Conservation (phyloP, 805 yeast genomes). For the Tetrapisispora fleetii region DNA sequence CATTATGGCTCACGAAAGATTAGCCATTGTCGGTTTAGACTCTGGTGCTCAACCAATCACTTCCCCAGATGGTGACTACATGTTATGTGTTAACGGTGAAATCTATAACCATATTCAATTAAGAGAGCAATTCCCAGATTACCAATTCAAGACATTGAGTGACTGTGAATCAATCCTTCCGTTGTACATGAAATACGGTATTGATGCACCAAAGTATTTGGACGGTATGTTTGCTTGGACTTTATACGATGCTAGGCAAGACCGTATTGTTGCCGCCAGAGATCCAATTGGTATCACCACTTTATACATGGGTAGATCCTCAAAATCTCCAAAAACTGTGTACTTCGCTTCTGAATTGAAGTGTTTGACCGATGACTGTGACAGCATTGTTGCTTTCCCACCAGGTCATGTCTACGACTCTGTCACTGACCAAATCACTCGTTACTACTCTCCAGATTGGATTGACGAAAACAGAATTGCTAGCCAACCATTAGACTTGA, state of each 20-base stretch:
- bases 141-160: conserved; percentile 71
- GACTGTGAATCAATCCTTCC: conserved; percentile 99
- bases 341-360: conserved; percentile 93
- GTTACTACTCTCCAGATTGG: conserved; percentile 93
- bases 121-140: conserved; percentile 65
- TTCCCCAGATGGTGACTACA: conserved; percentile 61
- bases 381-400: conserved; percentile 85
- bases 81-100: conserved; percentile 92
- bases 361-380: conserved; percentile 91
- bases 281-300: conserved; percentile 98
- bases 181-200: conserved; percentile 71
- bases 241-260: conserved; percentile 70
- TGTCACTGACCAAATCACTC: conserved; percentile 68
- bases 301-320: conserved; percentile 83
- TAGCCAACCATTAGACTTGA: conserved; percentile 62
- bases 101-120: conserved; percentile 92
- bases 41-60: conserved; percentile 97
- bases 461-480: conserved; percentile 78
- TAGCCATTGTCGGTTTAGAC: conserved; percentile 94
- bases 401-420: conserved; percentile 98
- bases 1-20: conserved; percentile 86
- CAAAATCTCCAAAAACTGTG: conserved; percentile 58
- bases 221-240: conserved; percentile 99
- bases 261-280: conserved; percentile 91
- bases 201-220: conserved; percentile 82